Evolutionary conservation across 1,284 basidiomycete genomes (phyloP), one percentile per base, ranked within the genome.

Genomic region (Austroboletus novae-zelandiae): DNA sequence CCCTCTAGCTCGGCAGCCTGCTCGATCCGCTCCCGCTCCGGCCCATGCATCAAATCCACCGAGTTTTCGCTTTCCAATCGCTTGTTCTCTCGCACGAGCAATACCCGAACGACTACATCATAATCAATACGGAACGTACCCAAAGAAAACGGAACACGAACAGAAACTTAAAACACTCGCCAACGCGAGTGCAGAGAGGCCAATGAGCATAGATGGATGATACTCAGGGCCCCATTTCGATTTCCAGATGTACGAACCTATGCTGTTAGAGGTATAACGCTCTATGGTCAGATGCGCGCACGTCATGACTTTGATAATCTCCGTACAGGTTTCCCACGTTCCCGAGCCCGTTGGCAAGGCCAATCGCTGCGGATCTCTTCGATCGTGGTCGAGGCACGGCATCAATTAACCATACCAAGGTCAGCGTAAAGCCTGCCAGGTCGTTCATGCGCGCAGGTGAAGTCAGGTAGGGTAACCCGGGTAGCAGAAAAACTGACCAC

Each of bases 351-450:
- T 67, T 71, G 4, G 64, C 66, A 1, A 72, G 56, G 15, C 55
- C 62, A 7, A 81, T 78, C 1, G 76, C 74, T 1, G 71, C 76
- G 10, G 77, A 73, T 2, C 78, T 73, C 57, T 78, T 81, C 60
- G 81, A 79, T 17, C 84, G 84, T 32, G 84, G 86, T 13, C 85
- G 74, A 11, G 84, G 80, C 47, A 87, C 68, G 0, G 77, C 71
- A 55, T 84, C 84, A 0, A 79, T 75, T 4, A 82, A 76, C 83
- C 86, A 89, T 0, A 84, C 81, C 11, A 79, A 60, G 1, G 77
- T 81, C 60, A 86, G 71, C 4, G 83, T 75, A 58, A 79, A 81
- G 3, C 79, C 83, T 83, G 27, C 27, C 10, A 32, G 2, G 17
- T 25, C 18, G 35, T 41, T 14, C 1, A 30, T 5, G 11, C 8